Evolutionary conservation across 495 filamentous ascomycete species (phyloP), one percentile per base, ranked within the genome.

Genomic region (Parmelia sp.): DNA sequence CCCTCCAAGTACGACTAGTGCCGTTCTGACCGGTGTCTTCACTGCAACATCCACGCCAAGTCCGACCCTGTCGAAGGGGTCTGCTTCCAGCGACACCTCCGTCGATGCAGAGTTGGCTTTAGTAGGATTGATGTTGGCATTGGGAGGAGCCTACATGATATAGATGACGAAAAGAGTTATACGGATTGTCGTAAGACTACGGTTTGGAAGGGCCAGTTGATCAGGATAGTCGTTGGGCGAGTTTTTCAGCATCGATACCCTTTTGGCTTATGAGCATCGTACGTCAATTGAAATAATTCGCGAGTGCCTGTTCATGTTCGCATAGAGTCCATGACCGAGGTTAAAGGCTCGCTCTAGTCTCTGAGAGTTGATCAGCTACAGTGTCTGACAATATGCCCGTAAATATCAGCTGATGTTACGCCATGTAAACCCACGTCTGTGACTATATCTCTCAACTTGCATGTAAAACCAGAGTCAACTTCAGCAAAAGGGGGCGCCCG

Each of bases 41-140:
- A 72, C 71, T 21, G 74, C 75, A 15, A 77, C 75, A 14, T 42
- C 66, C 19, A 77, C 74, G 31, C 75, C 74, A 17, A 73, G 62
- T 57, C 57, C 69, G 8, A 68, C 65, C 29, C 71, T 17, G 15
- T 33, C 71, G 57, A 71, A 71, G 35, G 60, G 62, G 17, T 40
- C 65, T 60, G 65, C 58, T 29, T 64, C 42, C 27, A 49, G n/a
- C 9, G 31, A 31, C 15, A 59, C 33, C 27, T 31, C 14, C 2
- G n/a, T 59, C 39, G 15, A 51, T 31, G 21, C 35, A 17, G 40
- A 42, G 27, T 49, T 29, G 29, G 27, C 36, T 7, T 35, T 64
- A 12, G 6, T 53, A 12, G 40, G 10, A 44, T 36, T 9, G 25
- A 39, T 59, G 10, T 3, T 64, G 29, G 62, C 57, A 21, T 3